Base-by-base conservation (phyloP, 257 asterid species). In the Marsdenia floribunda region DNA sequence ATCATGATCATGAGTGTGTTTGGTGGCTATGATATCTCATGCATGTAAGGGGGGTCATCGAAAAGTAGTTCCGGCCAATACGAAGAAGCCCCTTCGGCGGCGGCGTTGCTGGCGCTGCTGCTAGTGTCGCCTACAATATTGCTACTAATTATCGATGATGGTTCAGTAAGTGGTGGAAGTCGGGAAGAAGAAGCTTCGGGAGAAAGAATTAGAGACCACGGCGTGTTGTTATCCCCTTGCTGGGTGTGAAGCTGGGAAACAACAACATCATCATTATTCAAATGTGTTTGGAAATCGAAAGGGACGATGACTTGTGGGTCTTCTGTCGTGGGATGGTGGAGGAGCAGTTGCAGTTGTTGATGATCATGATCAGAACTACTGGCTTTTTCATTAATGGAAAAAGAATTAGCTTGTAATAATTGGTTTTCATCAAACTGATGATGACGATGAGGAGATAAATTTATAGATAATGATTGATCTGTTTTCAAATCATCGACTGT, bases 251-350 rank as follows among this genome's bases (percentile, higher is more conserved):
- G 33, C 33, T 29, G 33, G 33, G 33, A 29, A 29, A 29, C 33
- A 29, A 29, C 3, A 46, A 47, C 14, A 50, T 26, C 74, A 16
- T 63, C 74, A 65, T 75, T 75, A 65, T 76, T 75, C 54, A 78
- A 76, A 53, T 40, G 68, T 21, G 83, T 73, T 78, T 78, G 76
- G 60, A 78, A 75, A 70, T 73, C 58, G 83, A 88, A 79, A 78
- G 96, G 90, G 68, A 77, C 49, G 8, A 44, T 11, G 8, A 6
- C 82, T 74, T 81, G 87, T 77, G 81, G 80, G 72, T 85, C 57
- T 14, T 2, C 86, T n/a, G 89, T 89, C 82, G 86, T 33, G 64
- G 61, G 29, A 35, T 58, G 78, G 66, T 83, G 80, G 75, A 77
- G 86, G 86, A 83, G 86, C 74, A 80, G 84, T 77, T 29, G 33